A percentile compares a stretch with the other conserved stretches of the same genome.
These are phyloP conservation scores for Sisymbrium irio DNA, from an alignment of 345 rosid species.

Conservation along the genomic window DNA sequence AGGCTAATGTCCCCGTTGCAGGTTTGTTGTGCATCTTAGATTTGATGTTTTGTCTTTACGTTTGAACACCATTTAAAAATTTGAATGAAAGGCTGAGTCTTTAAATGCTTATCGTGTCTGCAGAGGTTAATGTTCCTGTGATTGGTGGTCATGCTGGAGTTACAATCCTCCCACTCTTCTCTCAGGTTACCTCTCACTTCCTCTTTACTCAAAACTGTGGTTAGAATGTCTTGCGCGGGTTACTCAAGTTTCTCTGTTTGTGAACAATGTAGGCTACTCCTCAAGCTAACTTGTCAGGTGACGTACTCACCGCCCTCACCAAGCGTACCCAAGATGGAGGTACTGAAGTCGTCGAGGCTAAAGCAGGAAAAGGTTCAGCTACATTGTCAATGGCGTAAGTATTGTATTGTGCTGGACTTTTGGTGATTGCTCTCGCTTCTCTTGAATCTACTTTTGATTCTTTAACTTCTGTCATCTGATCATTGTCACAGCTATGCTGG, in stretches of 20 bases:
- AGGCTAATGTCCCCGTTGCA: conserved; percentile 55
- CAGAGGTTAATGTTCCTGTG: conserved; percentile 79
- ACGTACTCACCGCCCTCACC: conserved; percentile 65
- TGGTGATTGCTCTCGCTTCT: not conserved
- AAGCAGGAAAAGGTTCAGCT: conserved; percentile 94
- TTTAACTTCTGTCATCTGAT: not conserved
- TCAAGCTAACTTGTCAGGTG: conserved; percentile 56
- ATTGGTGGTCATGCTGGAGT: conserved; percentile 90
- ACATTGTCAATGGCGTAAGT: conserved; percentile 93
- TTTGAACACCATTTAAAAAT: not conserved
- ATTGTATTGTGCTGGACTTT: not conserved
- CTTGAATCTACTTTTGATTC: not conserved
- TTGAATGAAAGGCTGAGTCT: not conserved
- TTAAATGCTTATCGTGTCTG: conserved; percentile 7
- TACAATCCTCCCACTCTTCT: conserved; percentile 76
- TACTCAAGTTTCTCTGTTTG: conserved; percentile 13
- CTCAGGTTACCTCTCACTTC: conserved; percentile 49
- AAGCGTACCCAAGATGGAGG: conserved; percentile 94
- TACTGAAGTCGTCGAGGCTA: conserved; percentile 88
- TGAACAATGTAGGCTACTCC: conserved; percentile 59
- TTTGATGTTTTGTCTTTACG: not conserved
- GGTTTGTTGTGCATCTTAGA: too few relatives aligned
- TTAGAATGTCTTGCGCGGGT: not conserved
- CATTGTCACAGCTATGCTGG: conserved; percentile 67
- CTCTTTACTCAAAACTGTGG: not conserved